Evolutionary conservation across 495 filamentous ascomycete species (phyloP).

Genomic region (Talaromyces wortmannii): DNA sequence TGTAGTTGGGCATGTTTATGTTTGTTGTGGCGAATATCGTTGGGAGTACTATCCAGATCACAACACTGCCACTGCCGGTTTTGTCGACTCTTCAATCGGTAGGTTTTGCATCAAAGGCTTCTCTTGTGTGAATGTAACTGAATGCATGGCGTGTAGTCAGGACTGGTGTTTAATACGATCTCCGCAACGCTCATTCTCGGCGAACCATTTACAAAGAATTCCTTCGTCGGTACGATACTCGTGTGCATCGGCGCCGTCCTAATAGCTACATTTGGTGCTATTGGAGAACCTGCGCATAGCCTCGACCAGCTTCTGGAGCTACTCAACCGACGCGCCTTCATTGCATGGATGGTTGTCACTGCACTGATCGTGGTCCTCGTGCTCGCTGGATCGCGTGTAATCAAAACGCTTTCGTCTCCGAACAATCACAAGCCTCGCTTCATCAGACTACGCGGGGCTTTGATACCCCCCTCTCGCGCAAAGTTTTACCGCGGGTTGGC

Average conservation of each 20-base stretch:
- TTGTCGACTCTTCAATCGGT: conserved; percentile 90
- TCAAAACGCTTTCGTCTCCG: conserved; percentile 44
- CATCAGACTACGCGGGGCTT: conserved; percentile 9
- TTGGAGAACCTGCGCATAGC: conserved; percentile 90
- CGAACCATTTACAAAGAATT: conserved; percentile 91
- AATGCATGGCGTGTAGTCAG: conserved; percentile 45
- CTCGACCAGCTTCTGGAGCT: conserved; percentile 75
- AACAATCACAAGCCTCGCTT: conserved; percentile 16
- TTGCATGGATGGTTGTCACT: conserved; percentile 87
- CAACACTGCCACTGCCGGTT: conserved; percentile 88
- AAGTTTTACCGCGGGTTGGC: conserved; percentile 82
- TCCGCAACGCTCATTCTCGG: conserved; percentile 90
- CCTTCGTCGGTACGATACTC: conserved; percentile 78
- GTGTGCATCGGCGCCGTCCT: conserved; percentile 80
- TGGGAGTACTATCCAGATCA: conserved; percentile 95
- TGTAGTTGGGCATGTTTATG: conserved; percentile 83
- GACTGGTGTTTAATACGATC: conserved; percentile 96
- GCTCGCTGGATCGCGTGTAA: conserved; percentile 48
- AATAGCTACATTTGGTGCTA: conserved; percentile 90
- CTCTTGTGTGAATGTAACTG: conserved; percentile 1
- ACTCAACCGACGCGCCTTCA: conserved; percentile 65
- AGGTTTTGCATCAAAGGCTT: conserved; percentile 13
- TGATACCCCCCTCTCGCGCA: conserved; percentile 50
- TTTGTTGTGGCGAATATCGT: conserved; percentile 92
- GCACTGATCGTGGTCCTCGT: conserved; percentile 63